Conservation (phyloP, 345 rosid genomes). For the Corymbia maculata region DNA sequence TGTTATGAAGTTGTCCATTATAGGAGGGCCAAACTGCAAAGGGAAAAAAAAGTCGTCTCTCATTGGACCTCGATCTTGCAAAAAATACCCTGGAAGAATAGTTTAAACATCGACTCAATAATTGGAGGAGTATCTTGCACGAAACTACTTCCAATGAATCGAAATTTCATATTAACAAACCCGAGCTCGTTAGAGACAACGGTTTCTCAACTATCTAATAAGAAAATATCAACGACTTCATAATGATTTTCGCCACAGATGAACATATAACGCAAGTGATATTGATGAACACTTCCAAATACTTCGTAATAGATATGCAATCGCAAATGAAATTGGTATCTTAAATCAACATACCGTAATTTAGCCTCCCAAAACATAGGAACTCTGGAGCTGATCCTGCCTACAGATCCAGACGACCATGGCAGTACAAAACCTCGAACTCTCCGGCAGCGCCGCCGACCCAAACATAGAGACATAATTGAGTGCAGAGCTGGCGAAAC, state of each 20-base stretch:
- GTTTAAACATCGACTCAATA: neutral
- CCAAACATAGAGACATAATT: constrained; percentile 29
- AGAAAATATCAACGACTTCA: neutral
- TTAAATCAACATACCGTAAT: neutral
- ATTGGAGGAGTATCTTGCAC: neutral
- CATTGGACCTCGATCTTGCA: neutral
- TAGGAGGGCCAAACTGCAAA: neutral
- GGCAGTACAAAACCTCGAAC: neutral
- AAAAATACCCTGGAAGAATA: neutral
- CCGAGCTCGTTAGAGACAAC: neutral
- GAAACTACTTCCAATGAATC: neutral
- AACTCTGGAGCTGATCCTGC: neutral
- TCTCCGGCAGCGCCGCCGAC: neutral
- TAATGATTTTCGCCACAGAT: neutral
- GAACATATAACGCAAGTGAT: neutral
- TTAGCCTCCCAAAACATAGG: neutral
- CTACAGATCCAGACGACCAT: neutral
- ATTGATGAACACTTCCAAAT: neutral
- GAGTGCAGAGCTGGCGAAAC: neutral
- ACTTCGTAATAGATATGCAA: neutral
- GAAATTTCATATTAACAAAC: neutral
- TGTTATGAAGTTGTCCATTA: neutral
- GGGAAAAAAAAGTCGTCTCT: neutral
- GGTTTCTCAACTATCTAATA: neutral
- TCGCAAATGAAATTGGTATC: neutral